Base-by-base conservation (phyloP, 2,329 filamentous ascomycete species). In the Arthrobotrys iridis region DNA sequence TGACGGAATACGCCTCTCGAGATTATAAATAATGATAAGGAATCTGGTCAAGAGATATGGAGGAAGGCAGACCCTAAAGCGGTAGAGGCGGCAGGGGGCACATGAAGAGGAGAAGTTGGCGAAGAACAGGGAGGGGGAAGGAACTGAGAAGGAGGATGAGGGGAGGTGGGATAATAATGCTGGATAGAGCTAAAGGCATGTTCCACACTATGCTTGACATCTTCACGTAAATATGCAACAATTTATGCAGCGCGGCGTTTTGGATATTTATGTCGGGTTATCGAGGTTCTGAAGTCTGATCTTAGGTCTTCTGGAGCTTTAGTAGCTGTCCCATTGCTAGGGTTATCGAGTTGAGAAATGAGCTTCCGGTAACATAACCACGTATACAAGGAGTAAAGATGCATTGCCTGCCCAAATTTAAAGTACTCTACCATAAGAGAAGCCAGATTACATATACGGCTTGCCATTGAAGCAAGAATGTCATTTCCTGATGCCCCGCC, bases 331-430 rank as follows among this genome's bases (percentile, higher is more conserved):
- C 30, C 20, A 28, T 20, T 55, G 2, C 18, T 24, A 24, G 20
- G 30, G 37, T 4, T 10, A 24, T 13, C 7, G 28, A 4, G 24
- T 10, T n/a, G 43, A 22, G 22, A 43, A 28, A 28, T 30, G 22
- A 20, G 30, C 18, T 35, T n/a, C 24, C 18, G 18, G 28, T 22
- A 30, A 10, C 4, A 33, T 33, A 33, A 10, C 28, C 28, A n/a
- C 15, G 22, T 20, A 22, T 55, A 62, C 28, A 62, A 35, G 20
- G 40, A 43, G 52, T 43, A 59, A 43, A 43, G 35, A 55, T 55
- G 37, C 28, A 55, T 62, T 46, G 40, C 57, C 57, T 45, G 57
- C 57, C 57, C 57, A 46, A n/a, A n/a, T n/a, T n/a, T n/a, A n/a
- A 45, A 62, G 28, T 45, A 60, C 41, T 30, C 22, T 35, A 62